These are phyloP conservation scores for Choiromyces venosus DNA, from an alignment of 495 filamentous ascomycete genomes.

Conservation along the genomic window DNA sequence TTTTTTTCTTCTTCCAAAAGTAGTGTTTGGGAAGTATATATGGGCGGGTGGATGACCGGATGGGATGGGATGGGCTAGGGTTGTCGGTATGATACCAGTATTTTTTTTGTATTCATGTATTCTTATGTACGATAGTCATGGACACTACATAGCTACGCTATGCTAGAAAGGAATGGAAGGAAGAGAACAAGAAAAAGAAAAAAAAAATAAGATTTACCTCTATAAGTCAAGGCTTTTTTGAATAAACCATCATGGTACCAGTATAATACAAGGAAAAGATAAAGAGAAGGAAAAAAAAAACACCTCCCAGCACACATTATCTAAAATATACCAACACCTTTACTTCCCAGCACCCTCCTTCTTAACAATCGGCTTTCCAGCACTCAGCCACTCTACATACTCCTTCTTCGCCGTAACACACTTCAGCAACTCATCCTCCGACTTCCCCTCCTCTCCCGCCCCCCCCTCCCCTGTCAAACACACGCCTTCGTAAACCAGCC, in stretches of 20 bases:
- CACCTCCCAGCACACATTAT: not conserved
- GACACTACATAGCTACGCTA: not conserved
- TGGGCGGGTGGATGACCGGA: not conserved
- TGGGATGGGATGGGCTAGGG: not conserved
- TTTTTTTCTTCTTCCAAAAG: too few relatives aligned
- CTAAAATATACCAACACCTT: too few relatives aligned
- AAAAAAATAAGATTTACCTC: not conserved
- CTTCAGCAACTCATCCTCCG: constrained; percentile 33
- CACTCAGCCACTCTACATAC: constrained; percentile 41
- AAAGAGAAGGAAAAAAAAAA: too few relatives aligned
- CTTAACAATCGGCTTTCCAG: constrained; percentile 27
- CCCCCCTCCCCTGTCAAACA: constrained; percentile 51
- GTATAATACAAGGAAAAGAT: not conserved
- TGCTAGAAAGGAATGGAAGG: not conserved
- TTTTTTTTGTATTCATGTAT: not conserved
- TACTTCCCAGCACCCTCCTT: constrained; percentile 12
- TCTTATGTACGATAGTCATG: not conserved
- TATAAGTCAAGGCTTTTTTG: not conserved
- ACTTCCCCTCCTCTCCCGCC: constrained; percentile 18
- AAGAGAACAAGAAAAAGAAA: not conserved
- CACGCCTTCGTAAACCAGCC: constrained; percentile 57
- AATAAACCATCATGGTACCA: not conserved
- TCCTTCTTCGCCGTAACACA: constrained; percentile 34
- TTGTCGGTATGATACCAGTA: not conserved
- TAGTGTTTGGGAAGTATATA: not conserved